Evolutionary conservation across 352 stramenopile species (phyloP).

Genomic region (Globisporangium splendens): DNA sequence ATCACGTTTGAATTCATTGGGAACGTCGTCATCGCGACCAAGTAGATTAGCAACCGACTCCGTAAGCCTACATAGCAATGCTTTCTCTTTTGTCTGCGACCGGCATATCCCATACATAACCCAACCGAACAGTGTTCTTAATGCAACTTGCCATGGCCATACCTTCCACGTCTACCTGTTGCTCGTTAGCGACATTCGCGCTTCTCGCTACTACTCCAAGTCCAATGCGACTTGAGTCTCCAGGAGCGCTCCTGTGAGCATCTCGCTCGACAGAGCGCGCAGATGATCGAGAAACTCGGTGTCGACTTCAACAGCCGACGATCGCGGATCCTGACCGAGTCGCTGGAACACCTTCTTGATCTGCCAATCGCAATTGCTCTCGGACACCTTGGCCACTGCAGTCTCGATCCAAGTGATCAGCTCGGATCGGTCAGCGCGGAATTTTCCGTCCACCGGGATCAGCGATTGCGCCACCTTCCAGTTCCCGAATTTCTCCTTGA

Average conservation of each 20-base stretch:
- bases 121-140: background rate
- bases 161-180: background rate
- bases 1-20: background rate
- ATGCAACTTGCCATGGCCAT: background rate
- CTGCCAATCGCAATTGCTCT: background rate
- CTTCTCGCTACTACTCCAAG: background rate
- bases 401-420: background rate
- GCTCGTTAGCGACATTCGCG: background rate
- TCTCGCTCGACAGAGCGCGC: background rate
- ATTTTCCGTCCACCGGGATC: background rate
- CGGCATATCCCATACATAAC: background rate
- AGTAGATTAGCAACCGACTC: background rate
- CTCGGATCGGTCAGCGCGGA: background rate
- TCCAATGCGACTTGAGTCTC: background rate
- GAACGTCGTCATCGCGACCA: background rate
- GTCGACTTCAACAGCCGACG: background rate
- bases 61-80: background rate
- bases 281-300: background rate
- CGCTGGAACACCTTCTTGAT: background rate
- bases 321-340: background rate
- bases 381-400: background rate
- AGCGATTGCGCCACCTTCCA: background rate
- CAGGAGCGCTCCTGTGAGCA: background rate
- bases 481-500: background rate
- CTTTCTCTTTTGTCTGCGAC: background rate